Base-by-base conservation (phyloP, 306 rosid species). In the Alnus glutinosa region DNA sequence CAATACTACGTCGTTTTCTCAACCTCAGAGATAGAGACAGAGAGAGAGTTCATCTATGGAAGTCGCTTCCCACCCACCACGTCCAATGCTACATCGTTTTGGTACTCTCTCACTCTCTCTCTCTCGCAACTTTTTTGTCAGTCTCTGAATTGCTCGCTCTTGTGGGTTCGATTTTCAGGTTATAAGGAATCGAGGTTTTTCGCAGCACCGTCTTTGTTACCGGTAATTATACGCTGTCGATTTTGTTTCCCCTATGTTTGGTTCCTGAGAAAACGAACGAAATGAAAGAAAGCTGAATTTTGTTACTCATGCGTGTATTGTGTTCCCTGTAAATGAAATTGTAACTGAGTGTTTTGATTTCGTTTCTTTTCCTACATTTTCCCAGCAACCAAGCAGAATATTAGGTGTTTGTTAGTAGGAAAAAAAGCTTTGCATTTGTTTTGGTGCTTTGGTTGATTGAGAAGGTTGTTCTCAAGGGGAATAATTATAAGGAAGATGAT, bases 21-120 rank as follows among this genome's bases (percentile, higher is more conserved):
- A 34, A 34, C 11, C 64, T 23, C 6, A 1, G 19, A 23, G 64
- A 23, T 2, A 32, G 70, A 63, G 70, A 55, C 61, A 1, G 3
- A 13, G 36, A 34, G 36, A 4, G 37, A 15, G 36, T 36, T 15
- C 49, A 67, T 39, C 32, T 18, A 67, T 67, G 72, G 50, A 42
- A 67, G 8, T 67, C 8, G 51, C 28, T 67, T 39, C 72, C 50
- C 7, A 16, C 72, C 49, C 32, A 8, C 23, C 72, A 18, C 23
- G 50, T 42, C n/a, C 72, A 2, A 42, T 18, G 1, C 51, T 39
- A 16, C 72, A 8, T 42, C 71, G 50, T 67, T 67, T 67, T 18
- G 72, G 72, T 67, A 80, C 39, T 57, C 57, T 71, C 81, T 59
- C 50, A 55, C 50, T 61, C 44, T 19, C 85, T 47, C 70, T 64